phyloP scores from a whole-genome alignment of 2,329 filamentous ascomycete species.

The Mycosphaerella sp. region DNA sequence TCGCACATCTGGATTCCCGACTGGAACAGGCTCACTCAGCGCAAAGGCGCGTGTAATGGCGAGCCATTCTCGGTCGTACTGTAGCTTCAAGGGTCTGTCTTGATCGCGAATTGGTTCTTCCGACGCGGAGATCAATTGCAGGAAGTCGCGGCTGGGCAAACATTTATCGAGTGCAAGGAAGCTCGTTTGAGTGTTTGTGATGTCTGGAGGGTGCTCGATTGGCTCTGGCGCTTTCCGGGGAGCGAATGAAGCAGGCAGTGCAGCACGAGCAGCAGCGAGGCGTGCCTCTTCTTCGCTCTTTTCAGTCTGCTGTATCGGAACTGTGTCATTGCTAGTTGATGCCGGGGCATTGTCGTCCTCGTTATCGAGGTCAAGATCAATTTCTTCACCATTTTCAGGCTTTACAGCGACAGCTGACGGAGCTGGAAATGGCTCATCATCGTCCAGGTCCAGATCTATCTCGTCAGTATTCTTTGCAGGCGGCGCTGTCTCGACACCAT shows the following conservation, averaged over 20 bases:
- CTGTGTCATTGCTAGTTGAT: slow-evolving; percentile 1
- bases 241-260: slow-evolving; percentile 69
- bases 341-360: slow-evolving; percentile 15
- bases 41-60: slow-evolving; percentile 83
- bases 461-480: slow-evolving; percentile 54
- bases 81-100: slow-evolving; percentile 51
- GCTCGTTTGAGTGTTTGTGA: slow-evolving; percentile 69
- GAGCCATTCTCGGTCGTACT: slow-evolving; percentile 93
- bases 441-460: slow-evolving; percentile 50
- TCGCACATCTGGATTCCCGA: slow-evolving; percentile 54
- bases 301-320: neutral
- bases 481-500: neutral
- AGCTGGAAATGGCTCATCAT: slow-evolving; percentile 17
- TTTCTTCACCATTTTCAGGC: slow-evolving; percentile 38
- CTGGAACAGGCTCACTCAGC: slow-evolving; percentile 47
- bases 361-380: slow-evolving; percentile 35
- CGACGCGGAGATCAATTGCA: slow-evolving; percentile 66
- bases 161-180: slow-evolving; percentile 94
- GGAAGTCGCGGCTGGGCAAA: slow-evolving; percentile 67
- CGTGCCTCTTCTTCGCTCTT: slow-evolving; percentile 2
- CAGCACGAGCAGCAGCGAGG: slow-evolving; percentile 46
- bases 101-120: slow-evolving; percentile 36
- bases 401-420: slow-evolving; percentile 1
- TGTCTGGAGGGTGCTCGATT: slow-evolving; percentile 61
- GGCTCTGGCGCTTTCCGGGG: slow-evolving; percentile 37